Evolutionary conservation across 179 eudicot genomes (phyloP).

Genomic region (Sideroxylon spinosum): DNA sequence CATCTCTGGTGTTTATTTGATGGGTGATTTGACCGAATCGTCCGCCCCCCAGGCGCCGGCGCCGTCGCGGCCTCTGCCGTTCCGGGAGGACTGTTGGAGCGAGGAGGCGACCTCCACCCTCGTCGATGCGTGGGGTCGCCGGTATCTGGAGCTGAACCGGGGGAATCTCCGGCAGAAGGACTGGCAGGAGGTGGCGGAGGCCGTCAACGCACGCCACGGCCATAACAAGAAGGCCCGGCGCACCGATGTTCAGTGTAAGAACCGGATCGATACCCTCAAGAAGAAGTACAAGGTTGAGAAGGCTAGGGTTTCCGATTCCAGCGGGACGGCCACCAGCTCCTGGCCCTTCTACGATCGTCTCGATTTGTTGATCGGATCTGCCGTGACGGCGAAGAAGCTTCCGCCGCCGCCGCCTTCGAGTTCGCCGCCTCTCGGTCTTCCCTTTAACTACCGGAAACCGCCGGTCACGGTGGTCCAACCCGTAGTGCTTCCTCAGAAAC

Average conservation of each 20-base stretch:
- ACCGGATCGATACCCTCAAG: conserved; percentile 56
- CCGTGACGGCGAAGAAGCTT: conserved; percentile 37
- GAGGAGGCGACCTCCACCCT: conserved; percentile 78
- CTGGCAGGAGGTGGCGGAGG: conserved; percentile 80
- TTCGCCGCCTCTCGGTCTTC: conserved; percentile 57
- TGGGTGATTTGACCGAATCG: conserved; percentile 27
- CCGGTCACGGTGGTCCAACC: conserved; percentile 13
- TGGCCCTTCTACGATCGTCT: conserved; percentile 66
- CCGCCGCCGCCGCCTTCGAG: conserved; percentile 20
- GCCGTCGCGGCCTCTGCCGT: conserved; percentile 30
- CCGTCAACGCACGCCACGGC: conserved; percentile 54
- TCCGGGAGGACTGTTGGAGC: conserved; percentile 78
- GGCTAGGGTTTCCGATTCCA: conserved; percentile 38
- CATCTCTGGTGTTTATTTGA: background rate
- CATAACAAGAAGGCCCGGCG: conserved; percentile 42
- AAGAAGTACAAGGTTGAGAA: conserved; percentile 68
- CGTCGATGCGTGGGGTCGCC: conserved; percentile 76
- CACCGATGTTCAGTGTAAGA: conserved; percentile 59
- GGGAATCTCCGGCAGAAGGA: conserved; percentile 83
- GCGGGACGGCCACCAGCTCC: conserved; percentile 30
- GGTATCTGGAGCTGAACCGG: conserved; percentile 58
- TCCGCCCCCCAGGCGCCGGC: conserved; percentile 18
- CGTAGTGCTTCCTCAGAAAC: conserved; percentile 53
- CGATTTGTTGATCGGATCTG: conserved; percentile 50
- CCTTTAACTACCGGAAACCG: conserved; percentile 37